A percentile compares a stretch with the other conserved stretches of the same genome.
phyloP scores from a whole-genome alignment of 805 yeast genomes.

The Starmerella sirachaensis region DNA sequence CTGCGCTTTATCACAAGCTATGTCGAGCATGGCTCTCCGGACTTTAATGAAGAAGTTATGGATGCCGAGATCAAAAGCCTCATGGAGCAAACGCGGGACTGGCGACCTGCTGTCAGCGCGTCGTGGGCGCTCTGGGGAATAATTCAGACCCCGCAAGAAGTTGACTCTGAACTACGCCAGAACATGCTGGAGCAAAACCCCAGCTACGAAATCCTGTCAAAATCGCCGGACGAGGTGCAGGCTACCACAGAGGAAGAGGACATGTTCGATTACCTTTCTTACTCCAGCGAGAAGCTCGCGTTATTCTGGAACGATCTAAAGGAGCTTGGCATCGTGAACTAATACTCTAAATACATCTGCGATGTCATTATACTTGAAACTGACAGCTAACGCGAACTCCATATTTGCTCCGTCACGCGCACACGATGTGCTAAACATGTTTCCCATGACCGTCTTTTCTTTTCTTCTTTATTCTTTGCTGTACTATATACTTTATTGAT shows the following conservation, averaged over 20 bases:
- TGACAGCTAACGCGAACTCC: too few species aligned
- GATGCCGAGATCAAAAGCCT: constrained; percentile 40
- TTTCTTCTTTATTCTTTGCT: too few species aligned
- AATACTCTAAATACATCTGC: too few species aligned
- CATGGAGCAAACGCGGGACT: constrained; percentile 52
- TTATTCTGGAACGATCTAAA: constrained; percentile 61
- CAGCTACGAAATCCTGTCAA: constrained; percentile 29
- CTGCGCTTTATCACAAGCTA: constrained; percentile 66
- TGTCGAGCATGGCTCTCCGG: constrained; percentile 38
- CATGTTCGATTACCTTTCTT: constrained; percentile 61
- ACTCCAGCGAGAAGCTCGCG: constrained; percentile 62
- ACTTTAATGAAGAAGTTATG: constrained; percentile 29
- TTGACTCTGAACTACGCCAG: constrained; percentile 33
- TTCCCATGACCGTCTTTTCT: not conserved
- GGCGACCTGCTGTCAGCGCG: constrained; percentile 72
- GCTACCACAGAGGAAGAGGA: constrained; percentile 19
- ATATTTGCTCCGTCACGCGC: too few species aligned
- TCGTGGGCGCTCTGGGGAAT: constrained; percentile 92
- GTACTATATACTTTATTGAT: not conserved
- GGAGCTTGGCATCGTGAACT: not conserved
- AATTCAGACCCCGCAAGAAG: constrained; percentile 54
- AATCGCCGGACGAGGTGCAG: constrained; percentile 24
- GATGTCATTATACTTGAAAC: too few species aligned
- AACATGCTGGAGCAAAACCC: constrained; percentile 31
- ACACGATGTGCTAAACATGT: too few species aligned